phyloP scores from a whole-genome alignment of 2,329 filamentous ascomycete species.

The Calonectria hawksworthii region DNA sequence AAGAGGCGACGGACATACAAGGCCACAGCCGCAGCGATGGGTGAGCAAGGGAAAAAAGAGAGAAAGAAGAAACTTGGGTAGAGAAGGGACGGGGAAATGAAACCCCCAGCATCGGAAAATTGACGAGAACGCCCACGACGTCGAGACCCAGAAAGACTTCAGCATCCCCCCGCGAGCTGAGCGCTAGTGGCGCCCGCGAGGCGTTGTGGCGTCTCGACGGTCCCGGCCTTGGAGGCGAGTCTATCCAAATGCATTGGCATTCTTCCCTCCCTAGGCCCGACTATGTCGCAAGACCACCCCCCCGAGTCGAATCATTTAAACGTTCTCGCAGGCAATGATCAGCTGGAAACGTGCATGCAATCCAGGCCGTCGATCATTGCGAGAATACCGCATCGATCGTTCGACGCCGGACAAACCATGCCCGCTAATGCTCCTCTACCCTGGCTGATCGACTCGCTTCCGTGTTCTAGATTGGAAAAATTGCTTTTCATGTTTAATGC shows the following conservation, averaged over 20 bases:
- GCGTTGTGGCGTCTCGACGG: constrained; percentile 50
- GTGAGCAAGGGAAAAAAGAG: not conserved
- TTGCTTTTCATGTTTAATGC: constrained; percentile 1
- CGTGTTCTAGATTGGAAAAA: not conserved
- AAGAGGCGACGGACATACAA: not conserved
- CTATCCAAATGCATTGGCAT: constrained; percentile 10
- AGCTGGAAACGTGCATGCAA: not conserved
- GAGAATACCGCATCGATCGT: not conserved
- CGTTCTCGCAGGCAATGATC: not conserved
- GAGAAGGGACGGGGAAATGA: not conserved
- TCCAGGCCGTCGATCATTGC: not conserved
- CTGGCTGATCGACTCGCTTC: constrained; percentile 4
- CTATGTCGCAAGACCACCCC: not conserved
- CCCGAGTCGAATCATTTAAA: not conserved
- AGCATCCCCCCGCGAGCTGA: constrained; percentile 30
- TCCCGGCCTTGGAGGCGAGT: constrained; percentile 3
- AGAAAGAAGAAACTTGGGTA: not conserved
- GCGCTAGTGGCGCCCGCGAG: constrained; percentile 33
- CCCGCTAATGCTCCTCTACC: not conserved
- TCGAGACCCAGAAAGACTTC: constrained; percentile 1
- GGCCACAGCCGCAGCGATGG: not conserved
- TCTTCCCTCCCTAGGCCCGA: not conserved
- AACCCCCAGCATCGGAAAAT: not conserved
- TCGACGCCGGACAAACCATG: not conserved
- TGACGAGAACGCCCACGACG: constrained; percentile 3